A percentile compares a stretch with the other conserved stretches of the same genome.
Evolutionary conservation across 768 basidiomycete species (phyloP).

Genomic region (Dioszegia hungarica): DNA sequence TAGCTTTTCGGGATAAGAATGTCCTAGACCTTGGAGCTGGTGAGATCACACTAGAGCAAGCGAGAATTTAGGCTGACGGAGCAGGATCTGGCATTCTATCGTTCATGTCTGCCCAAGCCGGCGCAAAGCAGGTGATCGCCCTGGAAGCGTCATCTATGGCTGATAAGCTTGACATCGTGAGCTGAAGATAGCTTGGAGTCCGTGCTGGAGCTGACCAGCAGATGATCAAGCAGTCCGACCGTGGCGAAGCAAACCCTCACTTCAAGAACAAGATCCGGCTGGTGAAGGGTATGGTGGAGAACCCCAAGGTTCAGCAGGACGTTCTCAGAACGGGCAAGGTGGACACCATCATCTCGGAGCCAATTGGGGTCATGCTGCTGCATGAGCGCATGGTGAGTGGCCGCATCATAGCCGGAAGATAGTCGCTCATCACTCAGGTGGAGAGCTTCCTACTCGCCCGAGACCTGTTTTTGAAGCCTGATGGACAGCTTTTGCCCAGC

Average conservation of each 20-base stretch:
- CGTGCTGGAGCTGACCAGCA: not conserved
- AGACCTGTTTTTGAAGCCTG: constrained; percentile 45
- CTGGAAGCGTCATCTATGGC: constrained; percentile 48
- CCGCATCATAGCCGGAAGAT: not conserved
- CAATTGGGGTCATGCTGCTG: constrained; percentile 47
- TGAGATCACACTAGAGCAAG: too few species aligned
- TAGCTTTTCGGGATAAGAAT: too few species aligned
- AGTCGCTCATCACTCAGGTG: constrained; percentile 26
- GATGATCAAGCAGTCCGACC: constrained; percentile 22
- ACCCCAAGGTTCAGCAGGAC: constrained; percentile 26
- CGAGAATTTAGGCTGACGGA: not conserved
- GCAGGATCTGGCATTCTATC: constrained; percentile 45
- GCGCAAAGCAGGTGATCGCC: constrained; percentile 43
- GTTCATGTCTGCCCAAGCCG: constrained; percentile 47
- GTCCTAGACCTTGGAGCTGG: too few species aligned
- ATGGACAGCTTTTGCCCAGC: constrained; percentile 40
- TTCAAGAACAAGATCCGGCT: constrained; percentile 37
- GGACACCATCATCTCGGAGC: constrained; percentile 48
- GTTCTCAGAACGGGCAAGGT: constrained; percentile 39
- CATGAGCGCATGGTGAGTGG: constrained; percentile 47
- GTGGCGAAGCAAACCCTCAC: constrained; percentile 33
- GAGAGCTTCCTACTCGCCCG: constrained; percentile 45
- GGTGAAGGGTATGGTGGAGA: constrained; percentile 45
- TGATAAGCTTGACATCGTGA: constrained; percentile 41
- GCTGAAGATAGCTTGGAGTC: not conserved